These are phyloP conservation scores for Fusarium sp. DNA, from an alignment of 2,329 filamentous ascomycete genomes.

Conservation along the genomic window DNA sequence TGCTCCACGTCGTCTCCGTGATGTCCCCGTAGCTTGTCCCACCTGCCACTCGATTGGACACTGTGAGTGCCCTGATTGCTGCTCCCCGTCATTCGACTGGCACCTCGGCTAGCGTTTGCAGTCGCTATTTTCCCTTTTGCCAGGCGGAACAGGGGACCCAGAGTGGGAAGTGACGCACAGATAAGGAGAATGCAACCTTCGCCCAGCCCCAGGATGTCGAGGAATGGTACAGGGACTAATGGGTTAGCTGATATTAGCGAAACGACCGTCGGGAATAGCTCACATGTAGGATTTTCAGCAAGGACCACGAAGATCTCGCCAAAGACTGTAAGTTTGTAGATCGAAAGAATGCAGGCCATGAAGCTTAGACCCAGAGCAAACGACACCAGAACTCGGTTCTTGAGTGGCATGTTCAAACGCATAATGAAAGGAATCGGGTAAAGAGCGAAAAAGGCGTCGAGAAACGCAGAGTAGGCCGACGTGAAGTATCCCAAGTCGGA, in stretches of 20 bases:
- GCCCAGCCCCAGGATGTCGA: conserved; percentile 47
- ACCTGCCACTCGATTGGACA: conserved; percentile 14
- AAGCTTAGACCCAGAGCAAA: conserved; percentile 45
- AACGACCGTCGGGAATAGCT: not conserved
- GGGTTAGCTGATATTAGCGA: not conserved
- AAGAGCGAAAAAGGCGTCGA: conserved; percentile 48
- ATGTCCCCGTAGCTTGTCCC: conserved; percentile 34
- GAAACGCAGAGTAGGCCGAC: conserved; percentile 48
- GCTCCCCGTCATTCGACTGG: conserved; percentile 8
- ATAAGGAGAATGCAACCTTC: conserved; percentile 48
- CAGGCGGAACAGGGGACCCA: conserved; percentile 44
- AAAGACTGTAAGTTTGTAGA: conserved; percentile 49
- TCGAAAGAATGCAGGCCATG: conserved; percentile 44
- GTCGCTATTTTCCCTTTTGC: conserved; percentile 35
- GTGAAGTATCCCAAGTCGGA: conserved; percentile 47
- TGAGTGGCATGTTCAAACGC: conserved; percentile 48
- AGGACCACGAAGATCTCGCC: conserved; percentile 43
- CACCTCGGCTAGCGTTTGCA: conserved; percentile 14
- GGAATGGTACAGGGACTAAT: conserved; percentile 38
- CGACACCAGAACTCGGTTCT: conserved; percentile 43
- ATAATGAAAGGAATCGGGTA: conserved; percentile 49
- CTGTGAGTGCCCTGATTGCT: conserved; percentile 6
- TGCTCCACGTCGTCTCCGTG: conserved; percentile 41
- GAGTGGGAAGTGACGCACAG: conserved; percentile 45
- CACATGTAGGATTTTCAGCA: conserved; percentile 45